Evolutionary conservation across 2,329 filamentous ascomycete genomes (phyloP), one percentile per base, ranked within the genome.

Genomic region (Sarocladium kiliense): DNA sequence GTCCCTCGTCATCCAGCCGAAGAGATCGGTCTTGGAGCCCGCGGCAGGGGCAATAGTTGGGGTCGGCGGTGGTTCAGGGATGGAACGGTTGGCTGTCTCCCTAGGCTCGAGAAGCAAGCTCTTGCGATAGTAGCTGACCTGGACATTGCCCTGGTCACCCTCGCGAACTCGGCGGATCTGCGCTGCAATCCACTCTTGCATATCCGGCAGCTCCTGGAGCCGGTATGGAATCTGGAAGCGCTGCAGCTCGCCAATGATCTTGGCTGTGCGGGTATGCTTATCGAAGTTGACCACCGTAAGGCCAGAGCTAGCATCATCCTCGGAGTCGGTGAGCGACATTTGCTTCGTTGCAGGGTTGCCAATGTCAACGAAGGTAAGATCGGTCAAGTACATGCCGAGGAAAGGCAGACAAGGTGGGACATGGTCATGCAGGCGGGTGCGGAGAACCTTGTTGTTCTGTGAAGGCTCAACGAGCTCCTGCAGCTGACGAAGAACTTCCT

Each of bases 231-330:
- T 89, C 71, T 99, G 94, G 75, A 97, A 97, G 18, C 92, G 87
- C 69, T 99, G 94, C 7, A 99, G 81, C 64, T 97, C 93, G 59
- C 90, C 89, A 64, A 99, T 96, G 66, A 97, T 95, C 72, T 92
- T 94, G 45, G 93, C 92, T 2, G 92, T 97, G 62, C 91, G 90
- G 64, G 86, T 88, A 68, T 97, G 91, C 74, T 97, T 97, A 77
- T 97, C 93, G 64, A 97, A 97, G 73, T 99, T 99, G 78, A 99
- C 91, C 30, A 97, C 89, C 0, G 85, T 84, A 64, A 90, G 80
- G 25, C 84, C 81, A 16, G 82, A 80, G 14, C 85, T 79, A 32
- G 84, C 79, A 27, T 85, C 80, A n/a, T 88, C 82, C 14, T 77
- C 76, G 6, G 77, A 75, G 67, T 79, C 69, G 21, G 62, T 62